Evolutionary conservation across 768 basidiomycete genomes (phyloP).

Genomic region (Omphalotus guepiniiformis): DNA sequence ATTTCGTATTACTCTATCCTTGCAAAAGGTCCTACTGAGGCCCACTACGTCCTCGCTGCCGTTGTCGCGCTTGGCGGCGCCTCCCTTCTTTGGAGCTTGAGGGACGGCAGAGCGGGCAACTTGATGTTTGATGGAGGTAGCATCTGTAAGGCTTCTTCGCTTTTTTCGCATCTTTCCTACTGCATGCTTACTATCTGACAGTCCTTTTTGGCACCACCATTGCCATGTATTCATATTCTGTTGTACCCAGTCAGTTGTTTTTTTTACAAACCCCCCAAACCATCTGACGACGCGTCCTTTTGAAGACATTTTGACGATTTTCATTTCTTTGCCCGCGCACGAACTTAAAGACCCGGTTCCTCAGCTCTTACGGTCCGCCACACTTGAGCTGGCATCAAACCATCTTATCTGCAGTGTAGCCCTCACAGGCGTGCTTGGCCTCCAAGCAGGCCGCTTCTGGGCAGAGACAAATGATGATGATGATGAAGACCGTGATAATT

Average conservation of each 20-base stretch:
- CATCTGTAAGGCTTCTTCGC: constrained; percentile 54
- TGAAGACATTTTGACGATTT: constrained; percentile 56
- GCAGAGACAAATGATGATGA: constrained; percentile 69
- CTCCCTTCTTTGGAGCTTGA: constrained; percentile 74
- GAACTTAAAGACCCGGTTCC: constrained; percentile 58
- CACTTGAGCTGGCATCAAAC: constrained; percentile 76
- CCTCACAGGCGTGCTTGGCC: constrained; percentile 77
- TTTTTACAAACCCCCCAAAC: constrained; percentile 5
- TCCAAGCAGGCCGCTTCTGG: constrained; percentile 85
- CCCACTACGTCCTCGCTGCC: constrained; percentile 53
- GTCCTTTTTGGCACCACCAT: constrained; percentile 75
- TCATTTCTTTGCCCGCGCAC: constrained; percentile 53
- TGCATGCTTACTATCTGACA: constrained; percentile 24
- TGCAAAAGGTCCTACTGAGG: constrained; percentile 54
- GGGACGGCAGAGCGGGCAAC: constrained; percentile 75
- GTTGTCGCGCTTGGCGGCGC: constrained; percentile 56
- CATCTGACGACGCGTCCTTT: constrained; percentile 10
- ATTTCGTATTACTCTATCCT: constrained; percentile 80
- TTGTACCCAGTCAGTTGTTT: constrained; percentile 64
- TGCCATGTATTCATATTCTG: constrained; percentile 69
- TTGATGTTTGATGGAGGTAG: constrained; percentile 92
- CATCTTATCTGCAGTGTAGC: constrained; percentile 86
- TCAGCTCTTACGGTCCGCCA: constrained; percentile 51
- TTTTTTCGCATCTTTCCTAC: neutral
- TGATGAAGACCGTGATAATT: constrained; percentile 42